Percentiles rank a stretch among this genome's conserved stretches.
Evolutionary conservation across 202 grass and related monocot genomes (phyloP).

Genomic region (Carex sylvatica): DNA sequence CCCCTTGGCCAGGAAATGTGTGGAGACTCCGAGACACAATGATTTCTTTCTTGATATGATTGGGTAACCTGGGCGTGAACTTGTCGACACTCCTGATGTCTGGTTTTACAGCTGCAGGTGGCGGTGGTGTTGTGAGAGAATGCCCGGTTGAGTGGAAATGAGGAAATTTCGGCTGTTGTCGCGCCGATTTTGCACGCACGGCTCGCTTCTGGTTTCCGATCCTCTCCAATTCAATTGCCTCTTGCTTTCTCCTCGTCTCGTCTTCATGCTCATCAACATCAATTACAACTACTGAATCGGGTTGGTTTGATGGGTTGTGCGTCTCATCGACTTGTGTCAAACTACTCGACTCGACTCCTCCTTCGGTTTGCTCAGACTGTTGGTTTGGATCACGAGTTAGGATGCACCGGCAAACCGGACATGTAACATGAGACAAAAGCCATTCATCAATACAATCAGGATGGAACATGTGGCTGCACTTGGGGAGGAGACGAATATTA

Average conservation of each 20-base stretch:
- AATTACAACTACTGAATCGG: constrained; percentile 25
- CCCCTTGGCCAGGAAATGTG: constrained; percentile 35
- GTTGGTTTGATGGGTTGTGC: neutral
- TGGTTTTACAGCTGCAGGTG: neutral
- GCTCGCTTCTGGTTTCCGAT: constrained; percentile 68
- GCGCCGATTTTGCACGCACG: constrained; percentile 38
- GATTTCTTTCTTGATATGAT: constrained; percentile 59
- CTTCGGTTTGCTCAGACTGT: neutral
- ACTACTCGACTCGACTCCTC: neutral
- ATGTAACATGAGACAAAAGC: constrained; percentile 75
- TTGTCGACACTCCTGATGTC: constrained; percentile 42
- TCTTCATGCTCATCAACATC: constrained; percentile 6
- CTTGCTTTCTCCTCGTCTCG: constrained; percentile 31
- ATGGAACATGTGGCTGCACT: constrained; percentile 85
- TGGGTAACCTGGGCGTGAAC: constrained; percentile 75
- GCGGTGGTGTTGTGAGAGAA: constrained; percentile 30
- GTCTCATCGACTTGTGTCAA: neutral
- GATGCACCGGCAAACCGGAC: constrained; percentile 81
- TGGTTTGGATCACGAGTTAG: constrained; percentile 34
- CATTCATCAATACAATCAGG: constrained; percentile 85
- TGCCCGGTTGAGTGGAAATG: constrained; percentile 82
- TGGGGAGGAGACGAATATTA: constrained; percentile 60
- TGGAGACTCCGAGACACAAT: constrained; percentile 47
- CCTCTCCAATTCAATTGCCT: constrained; percentile 55
- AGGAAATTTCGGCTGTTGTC: constrained; percentile 25